These are phyloP conservation scores for Venturia nashicola DNA, from an alignment of 2,329 filamentous ascomycete genomes.

Conservation along the genomic window DNA sequence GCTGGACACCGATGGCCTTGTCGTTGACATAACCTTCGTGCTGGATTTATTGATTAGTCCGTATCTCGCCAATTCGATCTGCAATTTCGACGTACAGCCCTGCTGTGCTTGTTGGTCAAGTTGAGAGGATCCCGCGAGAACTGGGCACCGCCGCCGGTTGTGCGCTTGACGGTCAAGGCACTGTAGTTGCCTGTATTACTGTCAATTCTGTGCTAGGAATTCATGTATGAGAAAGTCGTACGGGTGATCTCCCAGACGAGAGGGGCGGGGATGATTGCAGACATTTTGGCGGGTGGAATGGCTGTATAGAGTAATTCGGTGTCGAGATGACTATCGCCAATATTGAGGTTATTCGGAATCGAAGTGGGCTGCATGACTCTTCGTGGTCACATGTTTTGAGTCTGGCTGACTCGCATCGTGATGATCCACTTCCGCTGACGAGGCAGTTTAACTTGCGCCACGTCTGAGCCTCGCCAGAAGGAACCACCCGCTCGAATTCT, in stretches of 20 bases:
- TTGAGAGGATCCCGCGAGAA: constrained; percentile 94
- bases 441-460: neutral
- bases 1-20: constrained; percentile 70
- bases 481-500: neutral
- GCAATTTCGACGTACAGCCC: constrained; percentile 53
- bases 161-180: constrained; percentile 84
- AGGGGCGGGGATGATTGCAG: constrained; percentile 73
- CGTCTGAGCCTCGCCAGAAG: neutral
- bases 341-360: neutral
- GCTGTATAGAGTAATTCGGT: constrained; percentile 33
- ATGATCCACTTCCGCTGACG: neutral
- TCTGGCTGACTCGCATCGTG: neutral
- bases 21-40: constrained; percentile 81
- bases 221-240: constrained; percentile 42
- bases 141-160: constrained; percentile 66
- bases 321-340: neutral
- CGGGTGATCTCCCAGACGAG: constrained; percentile 91
- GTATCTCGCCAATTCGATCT: constrained; percentile 16
- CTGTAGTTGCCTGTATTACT: constrained; percentile 61
- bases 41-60: constrained; percentile 31
- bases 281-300: constrained; percentile 27
- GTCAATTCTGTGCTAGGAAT: neutral
- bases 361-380: neutral
- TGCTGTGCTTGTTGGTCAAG: constrained; percentile 78
- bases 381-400: neutral